phyloP scores from a whole-genome alignment of 148 eudicot genomes.

The Amaranthus hypochondriacus region DNA sequence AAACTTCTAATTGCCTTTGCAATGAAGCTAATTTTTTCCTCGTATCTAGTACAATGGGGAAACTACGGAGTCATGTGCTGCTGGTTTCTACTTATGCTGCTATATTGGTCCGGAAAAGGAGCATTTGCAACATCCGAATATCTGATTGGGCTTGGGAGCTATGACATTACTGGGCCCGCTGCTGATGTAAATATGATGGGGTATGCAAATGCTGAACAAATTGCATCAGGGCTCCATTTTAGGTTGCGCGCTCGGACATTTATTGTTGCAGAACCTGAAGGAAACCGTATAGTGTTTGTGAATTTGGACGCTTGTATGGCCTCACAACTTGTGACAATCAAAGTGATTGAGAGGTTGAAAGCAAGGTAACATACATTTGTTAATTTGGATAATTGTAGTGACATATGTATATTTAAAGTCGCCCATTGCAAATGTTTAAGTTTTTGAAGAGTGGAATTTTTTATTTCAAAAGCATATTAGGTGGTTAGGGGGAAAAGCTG shows the following conservation, averaged over 20 bases:
- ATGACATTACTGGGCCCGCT: conserved; percentile 99
- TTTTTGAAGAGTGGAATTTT: background rate
- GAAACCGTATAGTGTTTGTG: conserved; percentile 68
- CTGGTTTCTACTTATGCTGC: conserved; percentile 33
- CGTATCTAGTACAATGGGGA: conserved; percentile 18
- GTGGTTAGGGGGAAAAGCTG: background rate
- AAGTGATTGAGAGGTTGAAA: conserved; percentile 86
- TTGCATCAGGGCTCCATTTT: conserved; percentile 80
- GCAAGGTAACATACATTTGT: conserved; percentile 48
- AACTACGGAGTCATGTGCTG: conserved; percentile 36
- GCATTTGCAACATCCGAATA: conserved; percentile 52
- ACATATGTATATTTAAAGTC: background rate
- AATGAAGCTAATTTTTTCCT: conserved; percentile 32
- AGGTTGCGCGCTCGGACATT: conserved; percentile 89
- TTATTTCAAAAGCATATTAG: background rate
- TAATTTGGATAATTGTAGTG: background rate
- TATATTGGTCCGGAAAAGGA: conserved; percentile 25
- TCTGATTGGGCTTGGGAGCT: conserved; percentile 92
- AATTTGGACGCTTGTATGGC: conserved; percentile 99
- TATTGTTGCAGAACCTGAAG: conserved; percentile 78
- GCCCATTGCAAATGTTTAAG: background rate
- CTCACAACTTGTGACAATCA: conserved; percentile 83
- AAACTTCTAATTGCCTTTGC: conserved; percentile 2
- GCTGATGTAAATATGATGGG: conserved; percentile 99
- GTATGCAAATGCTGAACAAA: conserved; percentile 74